Evolutionary conservation across 345 rosid genomes (phyloP).

Genomic region (Eucalyptus dawsonii): DNA sequence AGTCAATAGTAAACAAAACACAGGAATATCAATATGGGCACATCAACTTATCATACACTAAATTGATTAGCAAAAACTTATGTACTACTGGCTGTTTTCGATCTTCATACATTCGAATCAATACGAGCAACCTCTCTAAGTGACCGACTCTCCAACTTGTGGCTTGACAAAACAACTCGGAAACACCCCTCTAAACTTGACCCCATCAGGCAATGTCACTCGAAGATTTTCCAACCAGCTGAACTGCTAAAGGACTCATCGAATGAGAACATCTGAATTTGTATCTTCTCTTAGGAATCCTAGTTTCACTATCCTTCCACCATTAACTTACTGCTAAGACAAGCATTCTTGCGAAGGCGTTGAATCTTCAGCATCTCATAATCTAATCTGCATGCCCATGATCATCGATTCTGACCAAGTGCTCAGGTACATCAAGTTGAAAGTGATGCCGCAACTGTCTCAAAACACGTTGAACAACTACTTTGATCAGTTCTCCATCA

Average conservation of each 20-base stretch:
- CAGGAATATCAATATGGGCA: no score
- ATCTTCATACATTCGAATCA: no score
- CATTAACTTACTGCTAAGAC: background rate
- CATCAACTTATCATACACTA: background rate
- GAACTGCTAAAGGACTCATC: background rate
- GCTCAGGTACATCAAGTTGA: background rate
- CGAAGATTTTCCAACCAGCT: background rate
- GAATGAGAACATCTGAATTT: background rate
- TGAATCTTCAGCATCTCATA: background rate
- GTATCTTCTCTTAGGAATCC: background rate
- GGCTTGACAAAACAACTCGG: background rate
- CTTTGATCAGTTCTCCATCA: background rate
- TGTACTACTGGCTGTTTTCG: background rate
- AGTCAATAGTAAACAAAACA: background rate
- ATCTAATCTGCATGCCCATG: background rate
- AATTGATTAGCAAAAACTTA: background rate
- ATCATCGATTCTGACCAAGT: background rate
- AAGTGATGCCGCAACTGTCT: background rate
- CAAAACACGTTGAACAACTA: background rate
- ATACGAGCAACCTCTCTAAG: background rate
- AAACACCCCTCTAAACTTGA: background rate
- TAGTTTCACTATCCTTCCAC: background rate
- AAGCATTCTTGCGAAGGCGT: background rate
- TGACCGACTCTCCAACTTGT: background rate
- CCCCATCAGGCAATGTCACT: background rate